phyloP scores from a whole-genome alignment of 2,329 filamentous ascomycete genomes.

The Monilinia polystroma region DNA sequence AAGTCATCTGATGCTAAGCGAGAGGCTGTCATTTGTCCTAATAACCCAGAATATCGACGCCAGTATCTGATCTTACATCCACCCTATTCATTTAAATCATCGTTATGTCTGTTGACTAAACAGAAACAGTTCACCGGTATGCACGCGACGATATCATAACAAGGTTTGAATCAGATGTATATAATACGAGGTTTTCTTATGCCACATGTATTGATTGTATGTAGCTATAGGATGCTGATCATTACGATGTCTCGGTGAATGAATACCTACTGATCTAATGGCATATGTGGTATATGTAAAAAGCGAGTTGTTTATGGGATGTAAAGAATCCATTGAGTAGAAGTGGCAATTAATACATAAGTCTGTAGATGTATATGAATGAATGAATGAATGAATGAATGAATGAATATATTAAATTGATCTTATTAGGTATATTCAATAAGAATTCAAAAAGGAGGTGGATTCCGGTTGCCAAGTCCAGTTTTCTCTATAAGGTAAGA shows the following conservation, averaged over 20 bases:
- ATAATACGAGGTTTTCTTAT: neutral
- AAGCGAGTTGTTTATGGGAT: no score
- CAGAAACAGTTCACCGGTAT: neutral
- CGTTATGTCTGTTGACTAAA: neutral
- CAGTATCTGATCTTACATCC: neutral
- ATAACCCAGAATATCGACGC: no score
- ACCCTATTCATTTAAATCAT: neutral
- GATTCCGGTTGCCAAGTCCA: neutral
- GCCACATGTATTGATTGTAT: neutral
- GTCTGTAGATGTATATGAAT: no score
- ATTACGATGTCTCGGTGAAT: neutral
- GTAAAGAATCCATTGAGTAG: no score
- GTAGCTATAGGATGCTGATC: neutral
- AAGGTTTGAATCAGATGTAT: neutral
- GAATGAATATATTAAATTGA: no score
- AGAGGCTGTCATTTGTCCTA: no score
- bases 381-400: no score
- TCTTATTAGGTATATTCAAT: no score
- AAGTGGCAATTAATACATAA: no score
- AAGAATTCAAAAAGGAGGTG: no score
- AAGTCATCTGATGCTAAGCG: no score
- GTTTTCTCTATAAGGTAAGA: neutral
- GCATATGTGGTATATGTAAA: neutral
- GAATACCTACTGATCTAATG: neutral
- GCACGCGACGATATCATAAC: neutral